Conservation (phyloP, 257 asterid genomes). For the Buddleja alternifolia region DNA sequence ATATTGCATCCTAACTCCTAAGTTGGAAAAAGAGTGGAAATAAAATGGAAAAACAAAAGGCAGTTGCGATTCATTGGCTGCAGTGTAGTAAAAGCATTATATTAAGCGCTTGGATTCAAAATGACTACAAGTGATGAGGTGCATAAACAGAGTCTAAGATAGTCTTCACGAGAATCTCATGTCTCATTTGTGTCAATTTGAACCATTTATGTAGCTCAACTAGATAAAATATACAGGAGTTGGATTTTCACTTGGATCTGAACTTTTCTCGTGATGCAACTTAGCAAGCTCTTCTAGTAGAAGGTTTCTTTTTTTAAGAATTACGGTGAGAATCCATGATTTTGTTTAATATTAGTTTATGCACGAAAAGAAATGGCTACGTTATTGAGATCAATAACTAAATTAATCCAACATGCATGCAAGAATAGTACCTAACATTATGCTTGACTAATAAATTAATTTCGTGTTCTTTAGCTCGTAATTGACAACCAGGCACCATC, state of each 20-base stretch:
- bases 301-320: not conserved
- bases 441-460: not conserved
- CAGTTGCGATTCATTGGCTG: not conserved
- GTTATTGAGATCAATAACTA: not conserved
- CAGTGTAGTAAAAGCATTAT: not conserved
- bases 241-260: slow-evolving; percentile 1
- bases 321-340: not conserved
- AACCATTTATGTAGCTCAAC: not conserved
- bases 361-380: too few relatives aligned
- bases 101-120: not conserved
- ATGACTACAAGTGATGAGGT: not conserved
- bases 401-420: too few relatives aligned
- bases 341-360: not conserved
- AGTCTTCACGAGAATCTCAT: not conserved
- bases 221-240: not conserved
- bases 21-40: not conserved
- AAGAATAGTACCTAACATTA: too few relatives aligned
- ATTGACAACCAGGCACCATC: not conserved
- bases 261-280: not conserved
- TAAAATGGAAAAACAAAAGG: not conserved
- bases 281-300: not conserved
- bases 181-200: not conserved
- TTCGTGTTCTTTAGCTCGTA: not conserved
- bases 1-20: not conserved
- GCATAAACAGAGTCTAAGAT: not conserved